These are phyloP conservation scores for Phoma sp. DNA, from an alignment of 2,329 filamentous ascomycete genomes.

Conservation along the genomic window DNA sequence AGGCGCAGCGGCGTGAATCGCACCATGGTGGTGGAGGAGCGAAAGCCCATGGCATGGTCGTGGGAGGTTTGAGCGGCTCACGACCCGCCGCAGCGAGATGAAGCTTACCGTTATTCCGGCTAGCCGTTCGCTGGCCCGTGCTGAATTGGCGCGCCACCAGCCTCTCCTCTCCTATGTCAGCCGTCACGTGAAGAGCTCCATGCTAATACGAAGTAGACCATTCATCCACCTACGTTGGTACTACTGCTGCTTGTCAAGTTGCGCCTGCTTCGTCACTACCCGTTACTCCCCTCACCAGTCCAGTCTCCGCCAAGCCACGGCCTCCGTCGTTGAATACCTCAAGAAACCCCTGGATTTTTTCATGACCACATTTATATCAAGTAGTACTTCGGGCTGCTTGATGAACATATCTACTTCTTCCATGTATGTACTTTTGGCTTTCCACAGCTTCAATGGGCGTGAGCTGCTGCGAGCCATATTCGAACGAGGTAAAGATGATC, in stretches of 20 bases:
- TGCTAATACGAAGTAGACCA: no score
- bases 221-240: no score
- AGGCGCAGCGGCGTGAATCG: conserved; percentile 47
- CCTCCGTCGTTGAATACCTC: no score
- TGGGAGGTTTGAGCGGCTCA: conserved; percentile 5
- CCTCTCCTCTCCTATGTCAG: not conserved
- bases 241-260: no score
- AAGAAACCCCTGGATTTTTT: not conserved
- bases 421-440: not conserved
- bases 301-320: no score
- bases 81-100: conserved; percentile 9
- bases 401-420: no score
- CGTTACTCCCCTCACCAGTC: not conserved
- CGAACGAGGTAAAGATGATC: no score
- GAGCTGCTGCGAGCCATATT: no score
- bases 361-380: not conserved
- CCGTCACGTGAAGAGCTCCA: not conserved
- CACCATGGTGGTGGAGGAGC: conserved; percentile 43
- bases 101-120: conserved; percentile 9
- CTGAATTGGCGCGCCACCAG: conserved; percentile 4
- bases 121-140: conserved; percentile 1
- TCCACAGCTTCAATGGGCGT: not conserved
- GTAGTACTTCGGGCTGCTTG: no score
- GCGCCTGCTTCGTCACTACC: no score
- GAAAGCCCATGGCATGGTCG: conserved; percentile 16